Evolutionary conservation across 176 grass and related monocot species (phyloP), one percentile per base, ranked within the genome.

Genomic region (Dactylis glomerata): DNA sequence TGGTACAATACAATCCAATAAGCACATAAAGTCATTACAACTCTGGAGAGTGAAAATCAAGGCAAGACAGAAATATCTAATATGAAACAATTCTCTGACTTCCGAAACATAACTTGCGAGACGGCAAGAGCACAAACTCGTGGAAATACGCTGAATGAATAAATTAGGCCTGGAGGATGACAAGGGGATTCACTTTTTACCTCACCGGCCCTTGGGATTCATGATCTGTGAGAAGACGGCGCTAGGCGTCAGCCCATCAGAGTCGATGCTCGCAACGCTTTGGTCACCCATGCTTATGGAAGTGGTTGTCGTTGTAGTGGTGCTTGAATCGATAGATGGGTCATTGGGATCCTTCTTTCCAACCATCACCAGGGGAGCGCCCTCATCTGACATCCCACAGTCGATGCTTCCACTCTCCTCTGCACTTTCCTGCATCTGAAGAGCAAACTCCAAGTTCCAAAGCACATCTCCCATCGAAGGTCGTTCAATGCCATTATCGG

Each of bases 381-480:
- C 89, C 34, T 93, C 89, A 1, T 98, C 89, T 41, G 91, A 92
- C 56, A 75, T 86, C 47, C 87, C 92, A 3, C 88, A 92, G 10
- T 82, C 90, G 76, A 98, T 59, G 78, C 91, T 92, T 73, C 95
- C 95, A 0, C 86, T 89, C 69, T 89, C 92, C 73, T 98, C 95
- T 14, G 95, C 85, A 0, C 82, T 90, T 82, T 98, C 92, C 47
- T 98, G 95, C 69, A 98, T 87, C 54, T 92, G 90, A 72, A 98
- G 91, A 10, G 95, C 95, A 77, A 98, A 98, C 81, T 98, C 95
- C 61, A 98, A 87, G 89, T 92, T 98, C 95, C 92, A 95, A 20
- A 98, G 93, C 30, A 98, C 95, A 82, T 98, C 95, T 33, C 95
- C 95, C 95, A 98, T 98, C 5, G 92, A 93, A 47, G 95, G 95